Conservation (phyloP, 108 stramenopile genomes). For the Nitzschia inconspicua region DNA sequence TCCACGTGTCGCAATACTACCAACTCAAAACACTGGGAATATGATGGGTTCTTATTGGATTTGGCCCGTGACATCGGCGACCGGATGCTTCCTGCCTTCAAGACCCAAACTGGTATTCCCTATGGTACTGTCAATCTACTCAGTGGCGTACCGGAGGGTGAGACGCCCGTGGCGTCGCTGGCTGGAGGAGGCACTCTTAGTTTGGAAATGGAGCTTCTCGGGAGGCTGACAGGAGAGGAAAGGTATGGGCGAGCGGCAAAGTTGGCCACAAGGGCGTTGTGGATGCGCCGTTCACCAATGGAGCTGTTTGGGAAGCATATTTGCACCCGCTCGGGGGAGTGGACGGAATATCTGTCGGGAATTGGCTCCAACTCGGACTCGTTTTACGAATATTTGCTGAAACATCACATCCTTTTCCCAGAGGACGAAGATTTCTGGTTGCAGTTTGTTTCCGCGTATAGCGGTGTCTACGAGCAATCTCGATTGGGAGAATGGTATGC, state of each 20-base stretch:
- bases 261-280: slow-evolving; percentile 72
- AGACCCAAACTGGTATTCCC: slow-evolving; percentile 89
- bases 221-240: slow-evolving; percentile 74
- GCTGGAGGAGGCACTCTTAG: slow-evolving; percentile 89
- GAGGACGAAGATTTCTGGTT: slow-evolving; percentile 84
- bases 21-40: slow-evolving; percentile 46
- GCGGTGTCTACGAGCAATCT: slow-evolving; percentile 60
- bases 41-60: slow-evolving; percentile 75
- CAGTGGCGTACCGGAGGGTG: slow-evolving; percentile 76
- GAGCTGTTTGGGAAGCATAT: slow-evolving; percentile 92
- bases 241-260: slow-evolving; percentile 72
- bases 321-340: slow-evolving; percentile 71
- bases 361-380: slow-evolving; percentile 93
- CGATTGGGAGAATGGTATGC: slow-evolving; percentile 90
- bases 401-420: slow-evolving; percentile 79
- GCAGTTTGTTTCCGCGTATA: slow-evolving; percentile 68
- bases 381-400: slow-evolving; percentile 92
- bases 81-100: slow-evolving; percentile 80
- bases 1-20: slow-evolving; percentile 12
- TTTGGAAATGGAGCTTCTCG: slow-evolving; percentile 83
- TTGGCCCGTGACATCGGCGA: slow-evolving; percentile 82
- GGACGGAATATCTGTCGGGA: slow-evolving; percentile 86
- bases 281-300: slow-evolving; percentile 52
- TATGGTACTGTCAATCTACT: slow-evolving; percentile 92
- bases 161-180: slow-evolving; percentile 82